A percentile compares a stretch with the other conserved stretches of the same genome.
phyloP scores from a whole-genome alignment of 768 basidiomycete species.

The Phylloporus sp. region DNA sequence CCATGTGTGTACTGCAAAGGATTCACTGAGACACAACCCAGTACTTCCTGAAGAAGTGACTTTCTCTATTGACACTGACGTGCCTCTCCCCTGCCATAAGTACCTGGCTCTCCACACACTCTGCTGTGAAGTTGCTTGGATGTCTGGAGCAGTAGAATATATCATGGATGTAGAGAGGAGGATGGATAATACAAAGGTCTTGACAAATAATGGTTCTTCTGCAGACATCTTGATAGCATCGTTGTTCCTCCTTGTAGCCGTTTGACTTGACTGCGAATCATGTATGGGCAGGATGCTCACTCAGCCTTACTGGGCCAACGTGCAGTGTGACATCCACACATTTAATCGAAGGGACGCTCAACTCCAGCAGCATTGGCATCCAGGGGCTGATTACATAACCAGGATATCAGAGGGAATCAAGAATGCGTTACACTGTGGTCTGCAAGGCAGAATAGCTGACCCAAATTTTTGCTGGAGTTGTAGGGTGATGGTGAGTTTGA shows the following conservation, averaged over 20 bases:
- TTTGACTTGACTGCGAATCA: too few relatives aligned
- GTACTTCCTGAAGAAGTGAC: neutral
- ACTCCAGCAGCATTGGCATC: too few relatives aligned
- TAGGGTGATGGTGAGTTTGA: too few relatives aligned
- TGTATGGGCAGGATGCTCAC: too few relatives aligned
- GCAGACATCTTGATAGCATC: neutral
- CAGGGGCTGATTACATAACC: too few relatives aligned
- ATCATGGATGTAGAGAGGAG: slow-evolving; percentile 4
- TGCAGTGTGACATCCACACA: too few relatives aligned
- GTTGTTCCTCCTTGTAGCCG: neutral
- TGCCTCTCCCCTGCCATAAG: neutral
- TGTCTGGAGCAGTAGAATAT: slow-evolving; percentile 4
- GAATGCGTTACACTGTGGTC: slow-evolving; percentile 53
- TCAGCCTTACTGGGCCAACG: too few relatives aligned
- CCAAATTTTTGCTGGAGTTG: slow-evolving; percentile 45
- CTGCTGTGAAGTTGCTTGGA: slow-evolving; percentile 8
- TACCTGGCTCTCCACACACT: slow-evolving; percentile 4
- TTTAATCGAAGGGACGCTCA: too few relatives aligned
- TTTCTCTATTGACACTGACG: neutral
- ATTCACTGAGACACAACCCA: neutral
- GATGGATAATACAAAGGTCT: neutral
- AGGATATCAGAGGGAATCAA: slow-evolving; percentile 49
- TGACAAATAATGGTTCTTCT: neutral
- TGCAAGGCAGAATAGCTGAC: slow-evolving; percentile 28
- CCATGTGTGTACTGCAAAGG: neutral